Conservation (phyloP, 345 rosid genomes). For the Viola odorata region DNA sequence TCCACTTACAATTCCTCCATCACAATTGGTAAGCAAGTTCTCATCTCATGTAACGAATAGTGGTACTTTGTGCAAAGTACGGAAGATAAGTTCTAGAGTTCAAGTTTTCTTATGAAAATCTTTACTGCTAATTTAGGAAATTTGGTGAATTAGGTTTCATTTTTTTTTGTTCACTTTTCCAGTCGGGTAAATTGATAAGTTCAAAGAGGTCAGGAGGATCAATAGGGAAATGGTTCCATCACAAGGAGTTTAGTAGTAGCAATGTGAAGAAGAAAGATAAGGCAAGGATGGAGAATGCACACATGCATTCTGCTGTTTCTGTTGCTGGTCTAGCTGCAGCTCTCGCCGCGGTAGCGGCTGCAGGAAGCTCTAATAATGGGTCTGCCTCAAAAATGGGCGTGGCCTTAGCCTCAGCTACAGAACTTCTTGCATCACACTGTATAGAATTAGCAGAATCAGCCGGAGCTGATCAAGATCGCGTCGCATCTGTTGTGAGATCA, state of each 20-base stretch:
- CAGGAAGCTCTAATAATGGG: slow-evolving; percentile 33
- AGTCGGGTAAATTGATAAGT: slow-evolving; percentile 52
- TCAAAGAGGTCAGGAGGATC: slow-evolving; percentile 51
- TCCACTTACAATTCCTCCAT: slow-evolving; percentile 35
- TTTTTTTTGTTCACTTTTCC: slow-evolving; percentile 1
- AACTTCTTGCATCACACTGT: slow-evolving; percentile 86
- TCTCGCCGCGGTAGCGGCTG: slow-evolving; percentile 71
- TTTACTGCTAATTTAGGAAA: neutral
- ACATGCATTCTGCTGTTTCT: slow-evolving; percentile 67
- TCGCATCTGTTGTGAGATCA: slow-evolving; percentile 66
- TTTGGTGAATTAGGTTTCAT: neutral
- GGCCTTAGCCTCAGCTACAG: slow-evolving; percentile 84
- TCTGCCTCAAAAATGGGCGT: slow-evolving; percentile 56
- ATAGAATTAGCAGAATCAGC: slow-evolving; percentile 71
- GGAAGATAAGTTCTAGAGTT: too few species aligned
- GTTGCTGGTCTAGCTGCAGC: slow-evolving; percentile 94
- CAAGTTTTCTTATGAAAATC: neutral
- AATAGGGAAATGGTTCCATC: slow-evolving; percentile 80
- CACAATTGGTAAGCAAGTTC: slow-evolving; percentile 37
- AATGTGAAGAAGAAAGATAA: slow-evolving; percentile 67
- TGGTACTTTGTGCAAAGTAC: too few species aligned
- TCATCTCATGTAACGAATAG: neutral
- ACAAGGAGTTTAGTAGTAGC: slow-evolving; percentile 41
- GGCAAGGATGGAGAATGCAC: slow-evolving; percentile 69
- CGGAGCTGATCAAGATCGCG: slow-evolving; percentile 69